Evolutionary conservation across 2,329 filamentous ascomycete species (phyloP).

Genomic region (Zasmidium cellare): DNA sequence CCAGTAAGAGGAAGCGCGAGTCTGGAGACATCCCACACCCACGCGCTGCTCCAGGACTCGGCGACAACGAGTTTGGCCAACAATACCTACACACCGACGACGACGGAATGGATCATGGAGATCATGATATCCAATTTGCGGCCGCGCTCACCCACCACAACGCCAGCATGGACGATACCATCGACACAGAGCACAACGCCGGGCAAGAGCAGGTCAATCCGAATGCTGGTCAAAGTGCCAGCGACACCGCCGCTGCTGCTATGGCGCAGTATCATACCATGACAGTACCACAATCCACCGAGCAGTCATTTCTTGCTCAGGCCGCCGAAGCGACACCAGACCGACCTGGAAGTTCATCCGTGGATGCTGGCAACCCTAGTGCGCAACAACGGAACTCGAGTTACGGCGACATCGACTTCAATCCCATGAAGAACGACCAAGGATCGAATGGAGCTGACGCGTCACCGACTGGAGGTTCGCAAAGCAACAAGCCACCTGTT

Average conservation of each 20-base stretch:
- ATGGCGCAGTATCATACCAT: slow-evolving; percentile 54
- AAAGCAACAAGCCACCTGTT: slow-evolving; percentile 73
- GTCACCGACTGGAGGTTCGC: slow-evolving; percentile 31
- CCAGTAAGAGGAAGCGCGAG: slow-evolving; percentile 50
- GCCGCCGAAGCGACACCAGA: slow-evolving; percentile 19
- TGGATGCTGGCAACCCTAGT: slow-evolving; percentile 19
- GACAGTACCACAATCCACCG: slow-evolving; percentile 58
- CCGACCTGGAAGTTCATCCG: slow-evolving; percentile 20
- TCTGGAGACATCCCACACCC: slow-evolving; percentile 43
- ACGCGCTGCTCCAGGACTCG: slow-evolving; percentile 36
- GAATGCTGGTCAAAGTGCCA: slow-evolving; percentile 38
- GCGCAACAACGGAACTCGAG: slow-evolving; percentile 21
- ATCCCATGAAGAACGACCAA: slow-evolving; percentile 6
- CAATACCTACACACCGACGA: slow-evolving; percentile 35
- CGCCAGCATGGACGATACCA: slow-evolving; percentile 16
- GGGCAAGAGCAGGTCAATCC: slow-evolving; percentile 17
- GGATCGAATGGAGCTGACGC: slow-evolving; percentile 16
- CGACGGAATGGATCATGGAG: slow-evolving; percentile 38
- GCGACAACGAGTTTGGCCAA: slow-evolving; percentile 29
- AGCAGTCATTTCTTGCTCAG: slow-evolving; percentile 46
- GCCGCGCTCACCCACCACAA: slow-evolving; percentile 33
- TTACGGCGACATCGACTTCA: slow-evolving; percentile 25
- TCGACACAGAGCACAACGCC: slow-evolving; percentile 3
- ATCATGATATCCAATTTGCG: slow-evolving; percentile 46
- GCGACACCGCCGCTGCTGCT: slow-evolving; percentile 62